Base-by-base conservation (phyloP, 2,329 filamentous ascomycete genomes). In the Hymenoscyphus fraxineus region DNA sequence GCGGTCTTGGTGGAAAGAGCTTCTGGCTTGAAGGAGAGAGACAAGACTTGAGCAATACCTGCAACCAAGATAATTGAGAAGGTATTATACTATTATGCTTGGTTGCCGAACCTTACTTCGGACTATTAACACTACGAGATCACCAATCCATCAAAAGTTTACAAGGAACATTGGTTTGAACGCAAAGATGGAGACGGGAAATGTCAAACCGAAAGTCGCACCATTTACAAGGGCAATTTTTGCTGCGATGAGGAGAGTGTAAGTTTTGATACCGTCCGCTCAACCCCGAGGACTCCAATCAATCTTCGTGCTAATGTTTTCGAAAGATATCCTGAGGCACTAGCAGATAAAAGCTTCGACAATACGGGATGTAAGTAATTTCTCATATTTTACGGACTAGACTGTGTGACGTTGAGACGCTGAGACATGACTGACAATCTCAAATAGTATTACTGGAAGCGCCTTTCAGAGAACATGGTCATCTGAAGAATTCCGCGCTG, bases 321-420 rank as follows among this genome's bases (percentile, higher is more conserved):
- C 51, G 62, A 64, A 68, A 95, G 93, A 65, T 99, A 97, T 75
- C 95, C 95, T 0, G 92, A 96, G 75, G 87, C 87, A 66, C 82
- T 97, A 54, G 95, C 95, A 10, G 95, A 98, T 75, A 89, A 88
- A 71, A 88, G 90, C 69, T 99, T 93, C 84, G 95, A 99, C 76
- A 99, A 99, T 74, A 97, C 96, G n/a, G 95, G 95, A 62, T 77
- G 85, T 86, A 75, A 60, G 73, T 65, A 54, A 19, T 27, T 1
- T 27, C 19, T 13, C 47, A 15, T 54, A 44, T 27, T 39, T 10
- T 35, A 13, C 27, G 27, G 27, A 27, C 3, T 27, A 3, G 27
- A 27, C 27, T 27, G 27, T 27, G 27, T 27, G 27, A 27, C 27
- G 1, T 27, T 27, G 27, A 27, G 27, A 27, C 22, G 22, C 1